Base-by-base conservation (phyloP, 768 basidiomycete genomes). In the Naganishia onofrii region DNA sequence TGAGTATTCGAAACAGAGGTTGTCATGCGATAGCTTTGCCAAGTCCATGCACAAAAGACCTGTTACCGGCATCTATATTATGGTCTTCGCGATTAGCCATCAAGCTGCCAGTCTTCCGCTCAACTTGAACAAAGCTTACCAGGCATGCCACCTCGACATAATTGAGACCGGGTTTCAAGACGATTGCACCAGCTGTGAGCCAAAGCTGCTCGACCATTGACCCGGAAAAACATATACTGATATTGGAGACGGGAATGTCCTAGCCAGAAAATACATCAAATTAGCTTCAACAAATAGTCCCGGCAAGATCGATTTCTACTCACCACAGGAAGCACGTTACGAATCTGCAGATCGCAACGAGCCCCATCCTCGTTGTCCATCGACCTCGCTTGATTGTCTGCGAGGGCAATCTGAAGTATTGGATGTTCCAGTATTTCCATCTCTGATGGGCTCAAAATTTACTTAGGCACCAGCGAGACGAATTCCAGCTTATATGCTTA, bases 341-440 rank as follows among this genome's bases (percentile, higher is more conserved):
- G 36, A 44, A 63, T 63, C 1, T 83, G 82, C 21, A 89, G 84
- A 66, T 86, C 82, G 21, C 94, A 76, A 71, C 82, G 85, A 42
- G 84, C 87, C 1, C 88, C 88, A 78, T 94, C 92, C 71, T 86
- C 84, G 2, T 83, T 84, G n/a, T 85, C 85, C 2, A 86, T 85
- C 28, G 85, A 76, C 51, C 75, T 81, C 0, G 88, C 88, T 60
- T 83, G 76, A 13, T 82, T 77, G 4, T 72, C 71, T 0, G 82
- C 74, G 4, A 89, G 80, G 8, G 81, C 78, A 46, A 92, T 74
- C 26, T 86, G 84, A 34, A 93, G 77, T 3, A 85, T 85, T 10
- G 90, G 87, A 80, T 94, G 90, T 70, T 89, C 88, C 10, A 64
- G 48, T 5, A 67, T 56, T 42, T 67, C 65, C 44, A 70, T 44